Evolutionary conservation across 1,139 yeast genomes (phyloP), one percentile per base, ranked within the genome.

Genomic region (Kodamaea fungicola): DNA sequence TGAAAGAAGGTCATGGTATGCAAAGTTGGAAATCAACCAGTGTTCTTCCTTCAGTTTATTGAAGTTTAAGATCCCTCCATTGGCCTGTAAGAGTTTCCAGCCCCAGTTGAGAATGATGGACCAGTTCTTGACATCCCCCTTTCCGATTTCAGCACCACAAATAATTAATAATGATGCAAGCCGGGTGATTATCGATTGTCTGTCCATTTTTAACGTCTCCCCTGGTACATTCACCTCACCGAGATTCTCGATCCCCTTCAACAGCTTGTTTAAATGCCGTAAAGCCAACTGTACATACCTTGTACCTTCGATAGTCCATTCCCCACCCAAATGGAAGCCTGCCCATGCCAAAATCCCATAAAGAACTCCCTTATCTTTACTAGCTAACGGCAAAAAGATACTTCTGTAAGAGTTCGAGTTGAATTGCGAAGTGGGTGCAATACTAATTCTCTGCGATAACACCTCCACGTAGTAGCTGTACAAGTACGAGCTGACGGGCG

Each of bases 11-110:
- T 85, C 95, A 55, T 86, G 95, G 53, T 85, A 86, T 1, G 89
- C 88, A 60, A 83, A 86, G 56, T 82, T 84, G n/a, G 88, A 77
- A 21, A 83, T 78, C 39, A 86, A 65, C 85, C 92, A 86, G 43
- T 81, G 79, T 43, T 78, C 78, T 42, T 76, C 79, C 45, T 76
- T 78, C 54, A 76, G 77, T 34, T 65, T 66, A 45, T 70, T 67
- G 42, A 68, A 69, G 41, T 72, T 72, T 45, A 77, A 72, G 31
- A 79, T 62, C 0, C 88, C 89, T 9, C 88, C 89, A 45, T 76
- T 71, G 30, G 64, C 56, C 37, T 65, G 61, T 22, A 83, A 68
- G 10, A 83, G 62, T 39, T 72, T 72, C 40, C 83, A 79, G 2
- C 86, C 86, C 71, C 80, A 74, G 31, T 69, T 68, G 42, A 83